Conservation (phyloP, 345 rosid species). For the Gossypium thurberi region DNA sequence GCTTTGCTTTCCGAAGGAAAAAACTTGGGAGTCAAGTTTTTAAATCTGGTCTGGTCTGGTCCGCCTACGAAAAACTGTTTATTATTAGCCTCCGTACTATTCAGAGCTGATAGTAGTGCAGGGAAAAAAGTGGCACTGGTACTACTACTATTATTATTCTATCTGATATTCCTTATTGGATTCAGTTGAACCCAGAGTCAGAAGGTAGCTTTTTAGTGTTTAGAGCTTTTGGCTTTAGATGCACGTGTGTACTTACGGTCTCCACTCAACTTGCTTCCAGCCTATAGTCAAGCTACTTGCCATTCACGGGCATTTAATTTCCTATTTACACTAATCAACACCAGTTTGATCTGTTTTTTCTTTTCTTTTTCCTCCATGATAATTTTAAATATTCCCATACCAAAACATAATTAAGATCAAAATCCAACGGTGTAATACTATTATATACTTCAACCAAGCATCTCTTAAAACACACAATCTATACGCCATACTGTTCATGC, state of each 20-base stretch:
- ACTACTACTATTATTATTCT: background rate
- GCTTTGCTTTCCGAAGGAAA: background rate
- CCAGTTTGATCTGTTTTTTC: background rate
- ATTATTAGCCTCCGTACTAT: background rate
- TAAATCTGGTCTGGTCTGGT: background rate
- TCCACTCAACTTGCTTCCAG: background rate
- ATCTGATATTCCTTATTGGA: background rate
- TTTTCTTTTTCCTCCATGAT: background rate
- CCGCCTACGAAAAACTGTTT: background rate
- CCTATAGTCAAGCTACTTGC: background rate
- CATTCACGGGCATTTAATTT: background rate
- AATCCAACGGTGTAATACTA: background rate
- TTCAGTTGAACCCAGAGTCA: background rate
- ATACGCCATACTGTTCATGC: too few relatives aligned
- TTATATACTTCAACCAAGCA: background rate
- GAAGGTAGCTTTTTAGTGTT: slow-evolving; percentile 1
- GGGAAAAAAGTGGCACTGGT: too few relatives aligned
- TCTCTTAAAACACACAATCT: too few relatives aligned
- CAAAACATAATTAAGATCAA: background rate
- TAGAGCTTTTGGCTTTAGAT: background rate
- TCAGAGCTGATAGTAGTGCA: background rate
- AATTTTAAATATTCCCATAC: background rate
- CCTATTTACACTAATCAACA: background rate
- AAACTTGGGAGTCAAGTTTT: background rate
- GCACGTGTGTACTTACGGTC: background rate